Conservation (phyloP, 1,284 basidiomycete species). For the Salmacisia buchloeana region DNA sequence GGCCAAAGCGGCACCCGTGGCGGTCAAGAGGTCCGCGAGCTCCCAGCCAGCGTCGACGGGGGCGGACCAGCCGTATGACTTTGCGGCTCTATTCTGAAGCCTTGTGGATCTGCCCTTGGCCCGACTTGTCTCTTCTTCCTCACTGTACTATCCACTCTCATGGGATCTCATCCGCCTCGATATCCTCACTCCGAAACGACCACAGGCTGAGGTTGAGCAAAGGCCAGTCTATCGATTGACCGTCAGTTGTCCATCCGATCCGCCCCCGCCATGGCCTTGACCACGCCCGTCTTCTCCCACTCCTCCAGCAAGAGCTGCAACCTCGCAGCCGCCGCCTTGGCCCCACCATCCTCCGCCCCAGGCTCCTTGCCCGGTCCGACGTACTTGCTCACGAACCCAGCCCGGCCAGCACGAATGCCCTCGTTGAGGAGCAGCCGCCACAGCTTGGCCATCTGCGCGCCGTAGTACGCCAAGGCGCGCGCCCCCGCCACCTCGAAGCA, state of each 20-base stretch:
- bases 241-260: constrained; percentile 19
- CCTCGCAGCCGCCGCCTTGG: constrained; percentile 36
- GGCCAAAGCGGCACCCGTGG: background rate
- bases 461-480: constrained; percentile 25
- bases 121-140: background rate
- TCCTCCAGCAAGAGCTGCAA: constrained; percentile 48
- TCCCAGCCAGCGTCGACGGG: background rate
- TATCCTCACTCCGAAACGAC: background rate
- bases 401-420: constrained; percentile 26
- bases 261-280: constrained; percentile 15
- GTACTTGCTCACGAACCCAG: constrained; percentile 22
- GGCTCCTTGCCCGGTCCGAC: background rate
- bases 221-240: too few species aligned
- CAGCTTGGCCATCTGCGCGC: constrained; percentile 37
- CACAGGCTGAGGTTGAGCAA: background rate
- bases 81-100: background rate
- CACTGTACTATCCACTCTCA: background rate
- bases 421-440: constrained; percentile 29
- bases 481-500: constrained; percentile 41
- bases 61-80: background rate
- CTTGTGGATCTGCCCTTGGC: background rate
- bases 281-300: constrained; percentile 35
- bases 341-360: constrained; percentile 19
- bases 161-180: background rate
- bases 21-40: background rate